phyloP scores from a whole-genome alignment of 345 rosid species.

The Ceriops decandra region DNA sequence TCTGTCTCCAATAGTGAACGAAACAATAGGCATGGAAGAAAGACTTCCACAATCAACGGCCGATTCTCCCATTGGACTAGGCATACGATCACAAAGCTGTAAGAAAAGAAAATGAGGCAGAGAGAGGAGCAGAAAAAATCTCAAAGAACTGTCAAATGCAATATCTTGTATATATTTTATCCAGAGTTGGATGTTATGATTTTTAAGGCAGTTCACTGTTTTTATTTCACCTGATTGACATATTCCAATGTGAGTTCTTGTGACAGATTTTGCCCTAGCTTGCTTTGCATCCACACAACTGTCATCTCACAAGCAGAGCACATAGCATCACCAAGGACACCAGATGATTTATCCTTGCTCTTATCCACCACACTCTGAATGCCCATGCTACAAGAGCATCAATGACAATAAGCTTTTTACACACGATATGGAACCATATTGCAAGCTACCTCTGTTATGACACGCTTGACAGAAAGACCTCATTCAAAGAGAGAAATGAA shows the following conservation, averaged over 20 bases:
- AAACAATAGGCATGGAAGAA: slow-evolving; percentile 22
- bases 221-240: slow-evolving; percentile 19
- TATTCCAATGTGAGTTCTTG: slow-evolving; percentile 19
- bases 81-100: slow-evolving; percentile 32
- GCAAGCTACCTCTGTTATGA: no score
- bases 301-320: slow-evolving; percentile 37
- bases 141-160: neutral
- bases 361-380: slow-evolving; percentile 24
- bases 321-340: slow-evolving; percentile 14
- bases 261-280: slow-evolving; percentile 24
- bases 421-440: no score
- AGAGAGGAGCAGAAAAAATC: neutral
- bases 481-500: no score
- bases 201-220: neutral
- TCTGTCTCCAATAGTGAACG: slow-evolving; percentile 29
- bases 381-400: slow-evolving; percentile 18
- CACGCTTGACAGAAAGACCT: no score
- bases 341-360: slow-evolving; percentile 20
- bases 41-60: slow-evolving; percentile 26
- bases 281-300: slow-evolving; percentile 33
- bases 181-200: neutral
- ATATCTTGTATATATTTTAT: neutral
- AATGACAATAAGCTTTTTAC: neutral
- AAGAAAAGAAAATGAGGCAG: no score
- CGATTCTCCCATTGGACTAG: slow-evolving; percentile 25